Evolutionary conservation across 306 rosid species (phyloP).

Genomic region (Glycine tomentella): DNA sequence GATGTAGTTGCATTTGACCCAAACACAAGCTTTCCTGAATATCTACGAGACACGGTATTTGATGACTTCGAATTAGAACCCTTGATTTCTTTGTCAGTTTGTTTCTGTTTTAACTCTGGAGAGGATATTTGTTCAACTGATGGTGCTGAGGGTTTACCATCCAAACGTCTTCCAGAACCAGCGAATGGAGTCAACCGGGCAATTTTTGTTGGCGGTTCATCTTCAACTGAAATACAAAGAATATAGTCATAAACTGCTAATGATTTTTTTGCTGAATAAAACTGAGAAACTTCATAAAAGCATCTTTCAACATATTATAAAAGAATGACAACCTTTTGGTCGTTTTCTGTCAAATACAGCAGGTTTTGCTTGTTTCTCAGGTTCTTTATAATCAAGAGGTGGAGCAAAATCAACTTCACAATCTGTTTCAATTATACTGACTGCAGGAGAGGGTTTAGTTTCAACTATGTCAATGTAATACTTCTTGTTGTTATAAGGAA

Average conservation of each 20-base stretch:
- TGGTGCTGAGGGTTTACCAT: slow-evolving; percentile 55
- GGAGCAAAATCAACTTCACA: slow-evolving; percentile 64
- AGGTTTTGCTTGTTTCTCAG: slow-evolving; percentile 43
- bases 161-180: slow-evolving; percentile 62
- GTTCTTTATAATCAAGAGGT: slow-evolving; percentile 67
- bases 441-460: slow-evolving; percentile 65
- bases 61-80: slow-evolving; percentile 49
- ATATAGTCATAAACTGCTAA: background rate
- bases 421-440: slow-evolving; percentile 61
- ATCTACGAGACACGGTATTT: slow-evolving; percentile 26
- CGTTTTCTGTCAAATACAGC: slow-evolving; percentile 40
- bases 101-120: slow-evolving; percentile 45
- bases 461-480: slow-evolving; percentile 61
- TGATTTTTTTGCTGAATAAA: background rate
- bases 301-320: background rate
- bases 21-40: slow-evolving; percentile 63
- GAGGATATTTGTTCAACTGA: slow-evolving; percentile 48
- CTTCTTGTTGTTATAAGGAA: slow-evolving; percentile 62
- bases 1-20: slow-evolving; percentile 51
- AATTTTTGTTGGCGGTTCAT: slow-evolving; percentile 49
- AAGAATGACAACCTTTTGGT: slow-evolving; percentile 44
- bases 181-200: slow-evolving; percentile 53
- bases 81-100: slow-evolving; percentile 41
- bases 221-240: slow-evolving; percentile 53
- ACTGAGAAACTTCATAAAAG: background rate